phyloP scores from a whole-genome alignment of 768 basidiomycete genomes.

The Cyclocybe cylindracea region DNA sequence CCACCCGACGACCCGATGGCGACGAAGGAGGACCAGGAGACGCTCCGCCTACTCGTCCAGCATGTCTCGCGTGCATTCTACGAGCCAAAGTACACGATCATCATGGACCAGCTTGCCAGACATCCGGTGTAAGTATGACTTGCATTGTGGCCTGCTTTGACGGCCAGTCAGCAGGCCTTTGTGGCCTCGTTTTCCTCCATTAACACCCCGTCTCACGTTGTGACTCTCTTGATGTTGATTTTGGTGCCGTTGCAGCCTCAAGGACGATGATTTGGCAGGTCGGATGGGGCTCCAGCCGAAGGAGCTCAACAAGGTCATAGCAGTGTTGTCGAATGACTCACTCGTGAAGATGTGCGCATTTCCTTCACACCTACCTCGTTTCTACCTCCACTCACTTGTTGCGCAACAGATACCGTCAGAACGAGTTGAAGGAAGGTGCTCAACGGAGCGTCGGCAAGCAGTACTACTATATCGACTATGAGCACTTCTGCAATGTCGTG shows the following conservation, averaged over 20 bases:
- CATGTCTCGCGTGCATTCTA: conserved; percentile 94
- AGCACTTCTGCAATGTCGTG: conserved; percentile 94
- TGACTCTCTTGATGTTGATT: conserved; percentile 14
- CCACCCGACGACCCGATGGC: conserved; percentile 40
- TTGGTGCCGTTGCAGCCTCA: conserved; percentile 59
- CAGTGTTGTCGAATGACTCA: conserved; percentile 75
- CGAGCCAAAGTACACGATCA: conserved; percentile 87
- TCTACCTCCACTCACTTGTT: not conserved
- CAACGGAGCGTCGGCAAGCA: conserved; percentile 85
- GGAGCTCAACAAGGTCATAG: conserved; percentile 88
- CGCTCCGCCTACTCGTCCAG: conserved; percentile 85
- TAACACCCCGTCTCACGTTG: conserved; percentile 5
- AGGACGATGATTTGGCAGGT: conserved; percentile 92
- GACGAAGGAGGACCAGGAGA: conserved; percentile 80
- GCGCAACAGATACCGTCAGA: conserved; percentile 73
- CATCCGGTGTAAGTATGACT: conserved; percentile 87
- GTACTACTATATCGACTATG: conserved; percentile 97
- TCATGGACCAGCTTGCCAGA: conserved; percentile 91
- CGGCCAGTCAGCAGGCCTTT: conserved; percentile 5
- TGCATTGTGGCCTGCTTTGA: conserved; percentile 16
- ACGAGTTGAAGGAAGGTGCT: conserved; percentile 88
- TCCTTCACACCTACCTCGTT: conserved; percentile 2
- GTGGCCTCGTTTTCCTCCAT: conserved; percentile 5
- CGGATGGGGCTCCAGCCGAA: conserved; percentile 88
- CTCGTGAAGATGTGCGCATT: conserved; percentile 72